Evolutionary conservation across 805 yeast species (phyloP), one percentile per base, ranked within the genome.

Genomic region (Myxozyma monticola): DNA sequence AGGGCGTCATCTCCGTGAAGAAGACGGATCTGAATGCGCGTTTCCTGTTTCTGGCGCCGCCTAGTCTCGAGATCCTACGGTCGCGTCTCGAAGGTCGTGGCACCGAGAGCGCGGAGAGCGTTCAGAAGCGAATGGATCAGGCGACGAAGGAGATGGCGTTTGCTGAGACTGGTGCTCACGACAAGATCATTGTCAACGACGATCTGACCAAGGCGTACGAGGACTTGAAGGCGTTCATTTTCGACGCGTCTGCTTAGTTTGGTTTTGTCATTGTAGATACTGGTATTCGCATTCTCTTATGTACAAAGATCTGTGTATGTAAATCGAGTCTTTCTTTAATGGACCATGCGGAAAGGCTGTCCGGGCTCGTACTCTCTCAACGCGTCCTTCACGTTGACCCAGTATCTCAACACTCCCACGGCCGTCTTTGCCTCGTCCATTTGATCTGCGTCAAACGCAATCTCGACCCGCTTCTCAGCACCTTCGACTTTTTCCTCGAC

Each of bases 1-100:
- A 93, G 74, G 99, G 99, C 60, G 99, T 93, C 63, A 84, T 86
- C 72, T 77, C 88, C 22, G 96, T 93, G 59, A 93, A 93, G 73
- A 72, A 80, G 48, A 80, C 96, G 15, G 79, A 80, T 60, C 76
- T 93, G 62, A 81, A 87, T 62, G 96, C 99, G 25, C 78, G 90
- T 68, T 93, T 68, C 69, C 72, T 93, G 60, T 93, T 93, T 66
- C 69, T 93, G 55, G 84, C 96, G 35, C 99, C 99, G 29, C 99
- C 99, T 26, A 84, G 93, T 17, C 72, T 89, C 59, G 96, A 88
- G 46, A 80, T 76, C 47, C 78, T 93, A 63, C 80, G 80, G 65
- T 68, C 72, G 54, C 82, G 99, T 71, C 79, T 93, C 61, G 79
- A 76, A 43, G 84, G 85, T 40, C 85, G 99, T 73, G 99, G 99